Evolutionary conservation across 306 rosid genomes (phyloP).

Genomic region (Prunus mongolica): DNA sequence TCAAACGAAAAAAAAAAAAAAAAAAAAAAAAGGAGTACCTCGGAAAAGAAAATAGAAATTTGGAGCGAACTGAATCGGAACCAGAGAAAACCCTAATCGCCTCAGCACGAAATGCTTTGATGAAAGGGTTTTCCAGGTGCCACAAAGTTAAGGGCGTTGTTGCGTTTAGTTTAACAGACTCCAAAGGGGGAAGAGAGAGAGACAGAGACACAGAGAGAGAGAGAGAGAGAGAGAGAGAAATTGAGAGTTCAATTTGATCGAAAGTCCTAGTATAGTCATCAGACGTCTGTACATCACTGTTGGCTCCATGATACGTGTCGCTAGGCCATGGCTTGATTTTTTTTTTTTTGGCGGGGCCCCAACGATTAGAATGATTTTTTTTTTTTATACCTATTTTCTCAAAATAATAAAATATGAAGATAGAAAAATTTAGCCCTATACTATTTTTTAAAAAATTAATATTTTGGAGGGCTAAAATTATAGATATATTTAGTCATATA

Average conservation of each 20-base stretch:
- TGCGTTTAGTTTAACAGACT: not conserved
- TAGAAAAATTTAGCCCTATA: no score
- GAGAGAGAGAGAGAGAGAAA: not conserved
- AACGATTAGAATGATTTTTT: no score
- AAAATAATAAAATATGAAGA: no score
- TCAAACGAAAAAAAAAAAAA: not conserved
- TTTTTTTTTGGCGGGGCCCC: not conserved
- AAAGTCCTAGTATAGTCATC: not conserved
- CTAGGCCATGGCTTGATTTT: not conserved
- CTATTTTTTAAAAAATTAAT: no score
- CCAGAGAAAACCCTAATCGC: constrained; percentile 8
- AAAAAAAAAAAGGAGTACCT: not conserved
- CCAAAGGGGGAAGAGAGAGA: no score
- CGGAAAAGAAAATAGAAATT: not conserved
- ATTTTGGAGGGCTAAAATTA: no score
- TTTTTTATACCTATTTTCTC: no score
- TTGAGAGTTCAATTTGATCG: not conserved
- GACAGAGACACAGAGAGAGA: not conserved
- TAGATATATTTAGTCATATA: no score
- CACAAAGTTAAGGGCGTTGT: not conserved
- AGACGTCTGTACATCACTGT: not conserved
- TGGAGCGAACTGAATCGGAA: not conserved
- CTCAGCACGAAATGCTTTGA: not conserved
- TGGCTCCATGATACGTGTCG: not conserved
- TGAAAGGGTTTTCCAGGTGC: not conserved